phyloP scores from a whole-genome alignment of 805 yeast genomes.

The Candida tallmaniae region DNA sequence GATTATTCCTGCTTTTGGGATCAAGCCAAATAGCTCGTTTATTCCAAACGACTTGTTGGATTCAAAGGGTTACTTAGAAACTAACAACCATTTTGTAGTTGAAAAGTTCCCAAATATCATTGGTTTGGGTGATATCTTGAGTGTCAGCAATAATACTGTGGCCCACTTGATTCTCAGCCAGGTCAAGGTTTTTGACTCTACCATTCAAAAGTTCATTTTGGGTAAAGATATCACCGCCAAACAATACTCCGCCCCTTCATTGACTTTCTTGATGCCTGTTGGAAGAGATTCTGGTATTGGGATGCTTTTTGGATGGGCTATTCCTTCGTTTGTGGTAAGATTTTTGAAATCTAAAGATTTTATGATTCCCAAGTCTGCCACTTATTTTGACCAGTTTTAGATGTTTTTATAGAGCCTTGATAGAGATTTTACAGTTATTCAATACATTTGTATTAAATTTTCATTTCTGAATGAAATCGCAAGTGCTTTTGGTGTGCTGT shows the following conservation, averaged over 20 bases:
- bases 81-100: constrained; percentile 23
- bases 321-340: constrained; percentile 26
- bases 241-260: constrained; percentile 7
- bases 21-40: constrained; percentile 30
- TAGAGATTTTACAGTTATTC: no score
- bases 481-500: no score
- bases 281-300: constrained; percentile 36
- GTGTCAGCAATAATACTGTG: constrained; percentile 13
- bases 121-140: constrained; percentile 33
- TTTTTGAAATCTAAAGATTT: constrained; percentile 24
- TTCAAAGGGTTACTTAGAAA: constrained; percentile 22
- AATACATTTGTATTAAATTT: no score
- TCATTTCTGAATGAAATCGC: no score
- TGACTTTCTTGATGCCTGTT: constrained; percentile 25
- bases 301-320: constrained; percentile 20
- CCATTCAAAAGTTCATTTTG: constrained; percentile 11
- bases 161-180: neutral
- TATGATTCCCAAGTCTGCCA: constrained; percentile 13
- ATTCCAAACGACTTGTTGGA: constrained; percentile 21
- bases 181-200: neutral
- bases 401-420: no score
- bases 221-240: constrained; percentile 8
- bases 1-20: constrained; percentile 22
- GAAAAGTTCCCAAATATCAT: constrained; percentile 21
- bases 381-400: constrained; percentile 1